A percentile compares a stretch with the other conserved stretches of the same genome.
These are phyloP conservation scores for Picea sitchensis DNA, from an alignment of 75 land plant species.

Conservation along the genomic window DNA sequence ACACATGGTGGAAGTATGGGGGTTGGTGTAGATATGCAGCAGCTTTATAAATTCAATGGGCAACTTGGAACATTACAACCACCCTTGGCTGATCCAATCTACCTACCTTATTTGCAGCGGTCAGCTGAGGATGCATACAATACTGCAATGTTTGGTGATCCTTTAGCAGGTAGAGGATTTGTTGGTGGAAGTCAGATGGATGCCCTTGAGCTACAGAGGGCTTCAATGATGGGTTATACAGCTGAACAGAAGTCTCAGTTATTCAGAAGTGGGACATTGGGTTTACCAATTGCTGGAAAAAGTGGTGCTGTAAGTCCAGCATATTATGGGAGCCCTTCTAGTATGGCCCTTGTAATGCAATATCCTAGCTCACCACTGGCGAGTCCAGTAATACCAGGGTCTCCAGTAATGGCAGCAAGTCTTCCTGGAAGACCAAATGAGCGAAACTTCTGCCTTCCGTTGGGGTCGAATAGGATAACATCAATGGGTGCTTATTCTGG, in stretches of 20 bases:
- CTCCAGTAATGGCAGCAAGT: slow-evolving; percentile 40
- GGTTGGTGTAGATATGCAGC: slow-evolving; percentile 42
- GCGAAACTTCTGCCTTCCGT: slow-evolving; percentile 31
- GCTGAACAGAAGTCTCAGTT: slow-evolving; percentile 50
- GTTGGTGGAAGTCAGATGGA: slow-evolving; percentile 37
- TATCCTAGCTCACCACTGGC: slow-evolving; percentile 61
- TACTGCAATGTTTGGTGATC: slow-evolving; percentile 31
- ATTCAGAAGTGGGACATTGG: slow-evolving; percentile 25
- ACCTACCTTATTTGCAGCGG: slow-evolving; percentile 58
- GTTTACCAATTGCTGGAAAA: slow-evolving; percentile 35
- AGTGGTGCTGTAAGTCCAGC: slow-evolving; percentile 35
- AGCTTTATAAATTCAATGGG: slow-evolving; percentile 49
- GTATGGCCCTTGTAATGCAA: slow-evolving; percentile 52
- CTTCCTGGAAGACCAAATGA: slow-evolving; percentile 40
- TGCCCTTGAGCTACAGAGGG: slow-evolving; percentile 44
- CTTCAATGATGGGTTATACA: slow-evolving; percentile 31
- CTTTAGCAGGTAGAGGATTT: slow-evolving; percentile 25
- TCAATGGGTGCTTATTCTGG: slow-evolving; percentile 41
- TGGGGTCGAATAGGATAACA: slow-evolving; percentile 30
- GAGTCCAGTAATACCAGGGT: slow-evolving; percentile 61
- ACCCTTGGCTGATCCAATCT: slow-evolving; percentile 45
- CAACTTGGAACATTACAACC: slow-evolving; percentile 48
- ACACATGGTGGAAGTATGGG: slow-evolving; percentile 34
- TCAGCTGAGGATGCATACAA: slow-evolving; percentile 39
- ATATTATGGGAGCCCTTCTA: slow-evolving; percentile 60